Base-by-base conservation (phyloP, 139 green algal species). In the Chlorella sp. region DNA sequence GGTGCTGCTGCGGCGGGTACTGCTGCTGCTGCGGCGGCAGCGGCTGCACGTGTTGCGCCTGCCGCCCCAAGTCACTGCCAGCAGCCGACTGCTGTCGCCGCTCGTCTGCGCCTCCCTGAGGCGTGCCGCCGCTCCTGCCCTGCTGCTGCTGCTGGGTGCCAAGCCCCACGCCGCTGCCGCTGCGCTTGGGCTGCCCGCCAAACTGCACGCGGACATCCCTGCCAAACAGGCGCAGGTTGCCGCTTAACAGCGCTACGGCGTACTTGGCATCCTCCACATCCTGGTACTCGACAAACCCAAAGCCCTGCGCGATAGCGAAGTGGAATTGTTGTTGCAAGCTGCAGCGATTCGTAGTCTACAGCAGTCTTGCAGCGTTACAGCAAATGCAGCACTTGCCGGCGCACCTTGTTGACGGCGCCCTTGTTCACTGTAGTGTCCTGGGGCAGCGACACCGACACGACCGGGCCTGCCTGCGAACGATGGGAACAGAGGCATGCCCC, bases 241-340 rank as follows among this genome's bases (percentile, higher is more conserved):
- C 80, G 24, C 43, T 22, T 11, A 89, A 84, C 0, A 89, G 80
- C 13, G 22, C 26, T 24, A 87, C 40, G 0, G 85, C 85, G 75
- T 87, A 89, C 0, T 64, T 40, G 0, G 80, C 73, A n/a, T 24
- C 32, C n/a, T 89, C 70, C 34, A 73, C 28, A 11, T 38, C 32
- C 56, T 84, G 34, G 51, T 84, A 89, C 60, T 89, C 85, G 1
- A 86, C 22, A 56, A 86, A 86, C 3, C 43, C 82, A 77, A 76
- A 86, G 32, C 56, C 67, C 51, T 60, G 51, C 51, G 24, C 51
- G 8, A 54, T 54, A n/a, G n/a, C n/a, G n/a, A n/a, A n/a, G n/a
- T n/a, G n/a, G n/a, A n/a, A n/a, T n/a, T n/a, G n/a, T n/a, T n/a
- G n/a, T n/a, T n/a, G n/a, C n/a, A n/a, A n/a, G n/a, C n/a, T n/a